Evolutionary conservation across 1,284 basidiomycete genomes (phyloP), one percentile per base, ranked within the genome.

Genomic region (Apiotrichum sp.): DNA sequence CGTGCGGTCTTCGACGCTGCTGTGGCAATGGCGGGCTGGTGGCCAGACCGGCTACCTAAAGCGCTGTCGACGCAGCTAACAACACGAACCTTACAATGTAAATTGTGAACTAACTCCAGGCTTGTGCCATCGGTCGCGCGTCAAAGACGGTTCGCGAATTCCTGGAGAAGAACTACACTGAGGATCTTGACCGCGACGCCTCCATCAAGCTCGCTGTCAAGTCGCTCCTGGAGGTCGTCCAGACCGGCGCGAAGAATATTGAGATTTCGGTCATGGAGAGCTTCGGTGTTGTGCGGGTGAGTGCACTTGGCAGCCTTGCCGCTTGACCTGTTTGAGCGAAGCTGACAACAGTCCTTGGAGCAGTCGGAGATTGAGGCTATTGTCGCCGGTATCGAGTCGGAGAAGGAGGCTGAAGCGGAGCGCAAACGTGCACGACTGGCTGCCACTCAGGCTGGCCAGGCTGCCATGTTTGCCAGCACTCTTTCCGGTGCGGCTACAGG

Each of bases 141-240:
- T 93, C 90, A 13, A 98, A 98, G 80, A 98, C 96, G 4, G 96
- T 99, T 10, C 86, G 95, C 54, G 96, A 99, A 73, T 99, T 98
- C 77, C 77, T 99, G 57, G 96, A 98, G 78, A 98, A 98, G 83
- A 97, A 98, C 70, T 90, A 96, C 79, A 90, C 87, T 65, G 93
- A 97, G 62, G 89, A 89, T 64, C 81, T 97, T 78, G 81, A 83
- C 11, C 82, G 89, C 59, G 92, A 93, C 41, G 90, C 93, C 58
- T 85, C 88, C 49, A 89, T 98, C 78, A 98, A 98, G 76, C 80
- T 98, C 41, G 90, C 96, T 0, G 84, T 98, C 67, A 98, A 98
- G 81, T 91, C 88, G 72, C 78, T 84, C 9, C 83, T 86, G 67
- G 84, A 87, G 65, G 71, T 88, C 11, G 83, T 82, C 46, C 83